Evolutionary conservation across 139 green algal species (phyloP), one percentile per base, ranked within the genome.

Genomic region (Spirogloea muscicola): DNA sequence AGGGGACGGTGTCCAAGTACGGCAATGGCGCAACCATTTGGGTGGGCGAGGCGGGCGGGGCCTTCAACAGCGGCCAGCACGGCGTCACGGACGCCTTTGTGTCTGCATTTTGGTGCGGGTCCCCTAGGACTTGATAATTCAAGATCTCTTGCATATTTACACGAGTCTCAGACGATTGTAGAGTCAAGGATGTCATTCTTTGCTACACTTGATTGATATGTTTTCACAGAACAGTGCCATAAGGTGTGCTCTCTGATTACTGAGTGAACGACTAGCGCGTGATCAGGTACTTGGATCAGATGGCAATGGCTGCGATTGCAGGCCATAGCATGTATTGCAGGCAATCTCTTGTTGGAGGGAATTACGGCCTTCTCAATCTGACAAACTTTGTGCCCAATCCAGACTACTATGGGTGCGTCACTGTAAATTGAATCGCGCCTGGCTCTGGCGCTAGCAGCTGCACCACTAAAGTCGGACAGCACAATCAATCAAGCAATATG

Each of bases 281-380:
- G 55, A 41, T 10, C 59, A 68, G 59, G 59, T 68, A 58, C 42
- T 43, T 73, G 41, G 43, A 73, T 43, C 13, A 73, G 41, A 18
- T 73, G 64, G 64, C 18, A 16, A 40, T 38, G 18, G 33, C 68
- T 6, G 58, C 68, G 31, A 7, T 9, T 7, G 13, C 77, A 16
- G 58, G 44, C 7, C 29, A 76, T 61, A 13, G 5, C 7, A 7
- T 36, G 0, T 70, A 61, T n/a, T 77, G 68, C 68, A 31, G 59
- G n/a, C 68, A 77, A n/a, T 48, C 68, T n/a, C 68, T 77, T 18
- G 61, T 77, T 6, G 68, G 68, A 16, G 68, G 68, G 13, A 77
- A 79, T 36, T 77, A 77, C 59, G 58, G 59, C 13, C 68, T 77
- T 9, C 16, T 77, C 13, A 49, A 13, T 44, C 18, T 46, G 18